Conservation (phyloP, 345 rosid genomes). For the Capsella bursapastoris region DNA sequence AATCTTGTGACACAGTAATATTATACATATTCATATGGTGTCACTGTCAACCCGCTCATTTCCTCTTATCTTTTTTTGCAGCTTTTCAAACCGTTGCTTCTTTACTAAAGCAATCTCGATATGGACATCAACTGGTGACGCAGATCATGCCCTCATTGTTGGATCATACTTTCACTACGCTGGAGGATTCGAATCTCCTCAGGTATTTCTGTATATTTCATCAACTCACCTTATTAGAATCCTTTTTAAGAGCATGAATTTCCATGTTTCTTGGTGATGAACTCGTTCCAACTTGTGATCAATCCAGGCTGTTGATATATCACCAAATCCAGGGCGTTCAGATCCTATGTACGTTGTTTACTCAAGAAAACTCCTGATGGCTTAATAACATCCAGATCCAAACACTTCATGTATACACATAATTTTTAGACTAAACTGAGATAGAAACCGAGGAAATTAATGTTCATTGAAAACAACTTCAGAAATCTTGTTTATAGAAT, state of each 20-base stretch:
- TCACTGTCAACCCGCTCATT: not conserved
- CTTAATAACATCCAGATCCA: constrained; percentile 40
- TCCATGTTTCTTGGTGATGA: constrained; percentile 1
- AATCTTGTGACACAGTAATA: not conserved
- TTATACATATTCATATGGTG: not conserved
- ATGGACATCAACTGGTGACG: constrained; percentile 93
- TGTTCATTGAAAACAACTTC: not conserved
- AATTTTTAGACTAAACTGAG: not conserved
- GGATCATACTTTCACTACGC: constrained; percentile 91
- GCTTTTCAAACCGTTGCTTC: constrained; percentile 91
- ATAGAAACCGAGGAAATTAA: not conserved
- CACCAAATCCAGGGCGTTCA: constrained; percentile 85
- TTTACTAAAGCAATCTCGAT: constrained; percentile 91
- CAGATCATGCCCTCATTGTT: constrained; percentile 83
- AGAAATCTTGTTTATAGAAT: not conserved
- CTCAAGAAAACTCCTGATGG: constrained; percentile 65
- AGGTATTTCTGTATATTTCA: constrained; percentile 49
- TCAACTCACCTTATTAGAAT: constrained; percentile 9
- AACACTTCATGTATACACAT: not conserved
- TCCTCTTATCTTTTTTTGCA: constrained; percentile 37
- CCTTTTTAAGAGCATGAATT: not conserved
- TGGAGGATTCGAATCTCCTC: constrained; percentile 89
- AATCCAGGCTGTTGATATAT: constrained; percentile 83
- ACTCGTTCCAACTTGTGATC: constrained; percentile 23
- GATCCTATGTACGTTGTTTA: constrained; percentile 87